A percentile compares a stretch with the other conserved stretches of the same genome.
phyloP scores from a whole-genome alignment of 1,139 yeast genomes.

The Zygosaccharomyces pseudobailii region DNA sequence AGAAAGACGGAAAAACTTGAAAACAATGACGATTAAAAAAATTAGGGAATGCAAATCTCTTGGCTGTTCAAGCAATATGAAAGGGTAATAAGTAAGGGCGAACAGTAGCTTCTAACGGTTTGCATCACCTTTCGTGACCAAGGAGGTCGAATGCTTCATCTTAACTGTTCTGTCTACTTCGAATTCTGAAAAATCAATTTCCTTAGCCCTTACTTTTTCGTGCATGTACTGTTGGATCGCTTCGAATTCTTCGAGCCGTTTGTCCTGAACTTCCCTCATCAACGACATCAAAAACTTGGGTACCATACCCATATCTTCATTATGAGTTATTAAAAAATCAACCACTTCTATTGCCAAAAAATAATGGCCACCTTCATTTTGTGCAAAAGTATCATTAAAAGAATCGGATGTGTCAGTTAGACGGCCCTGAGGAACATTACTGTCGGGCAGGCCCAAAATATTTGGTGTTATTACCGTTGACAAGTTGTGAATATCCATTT shows the following conservation, averaged over 20 bases:
- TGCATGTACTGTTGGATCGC: constrained; percentile 18
- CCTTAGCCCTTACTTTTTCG: constrained; percentile 11
- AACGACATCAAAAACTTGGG: constrained; percentile 52
- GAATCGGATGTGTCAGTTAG: constrained; percentile 31
- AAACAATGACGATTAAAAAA: not conserved
- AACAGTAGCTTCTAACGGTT: not conserved
- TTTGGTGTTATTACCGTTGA: constrained; percentile 97
- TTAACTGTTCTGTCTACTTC: constrained; percentile 11
- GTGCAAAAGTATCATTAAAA: constrained; percentile 38
- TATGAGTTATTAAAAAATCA: constrained; percentile 75
- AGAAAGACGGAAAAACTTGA: not conserved
- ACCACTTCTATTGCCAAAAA: constrained; percentile 90
- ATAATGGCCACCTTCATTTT: constrained; percentile 67
- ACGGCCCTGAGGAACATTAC: constrained; percentile 25
- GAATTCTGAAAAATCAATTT: constrained; percentile 16
- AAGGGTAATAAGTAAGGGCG: not conserved
- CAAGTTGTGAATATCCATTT: constrained; percentile 92
- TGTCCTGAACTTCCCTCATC: constrained; percentile 32
- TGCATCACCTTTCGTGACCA: constrained; percentile 12
- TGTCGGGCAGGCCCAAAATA: constrained; percentile 53
- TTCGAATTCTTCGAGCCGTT: constrained; percentile 22
- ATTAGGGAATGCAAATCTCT: not conserved
- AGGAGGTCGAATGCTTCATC: constrained; percentile 15
- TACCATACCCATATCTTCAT: constrained; percentile 73
- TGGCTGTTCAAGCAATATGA: not conserved